Base-by-base conservation (phyloP, 208 protist species). In the Sergeia podlipaevii region DNA sequence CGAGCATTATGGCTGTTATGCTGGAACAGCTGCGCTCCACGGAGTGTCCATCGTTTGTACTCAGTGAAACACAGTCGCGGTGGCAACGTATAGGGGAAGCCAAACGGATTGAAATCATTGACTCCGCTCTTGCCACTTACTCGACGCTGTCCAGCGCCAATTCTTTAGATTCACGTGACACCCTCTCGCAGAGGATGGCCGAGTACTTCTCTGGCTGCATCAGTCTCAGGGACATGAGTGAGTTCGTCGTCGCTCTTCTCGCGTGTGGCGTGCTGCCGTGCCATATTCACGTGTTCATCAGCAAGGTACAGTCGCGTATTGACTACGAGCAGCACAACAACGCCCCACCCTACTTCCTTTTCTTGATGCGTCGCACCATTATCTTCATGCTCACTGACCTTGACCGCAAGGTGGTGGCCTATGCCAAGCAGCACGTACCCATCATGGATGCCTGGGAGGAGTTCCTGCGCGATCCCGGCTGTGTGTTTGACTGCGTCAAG, bases 361-460 rank as follows among this genome's bases (percentile, higher is more conserved):
- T 29, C 18, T 20, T 56, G 7, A 34, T 34, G 7, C 50, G 29
- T 47, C 50, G 50, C n/a, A 10, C 29, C 11, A 24, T 46, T 20
- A 17, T 39, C 13, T 56, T 39, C 32, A 27, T 34, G 10, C 34
- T 45, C 13, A 27, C 28, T n/a, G 6, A 56, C 50, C 13, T 56
- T 24, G 50, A 39, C 8, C 6, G 20, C 8, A 26, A 34, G 46
- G 8, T 33, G 30, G 37, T 30, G 27, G 18, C 6, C 37, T 6
- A 4, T 4, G 30, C 23, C 11, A 18, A 28, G 30, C 33, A 11
- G 7, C 7, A 27, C 29, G 43, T 32, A 11, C 27, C n/a, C 15
- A 52, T 52, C 8, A 10, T 38, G n/a, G 55, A 50, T 30, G 43
- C 27, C 8, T 61, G 55, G 55, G 43, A 52, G 30, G 55, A 61